Evolutionary conservation across 305 asterid species (phyloP), one percentile per base, ranked within the genome.

Genomic region (Striga hermonthica): DNA sequence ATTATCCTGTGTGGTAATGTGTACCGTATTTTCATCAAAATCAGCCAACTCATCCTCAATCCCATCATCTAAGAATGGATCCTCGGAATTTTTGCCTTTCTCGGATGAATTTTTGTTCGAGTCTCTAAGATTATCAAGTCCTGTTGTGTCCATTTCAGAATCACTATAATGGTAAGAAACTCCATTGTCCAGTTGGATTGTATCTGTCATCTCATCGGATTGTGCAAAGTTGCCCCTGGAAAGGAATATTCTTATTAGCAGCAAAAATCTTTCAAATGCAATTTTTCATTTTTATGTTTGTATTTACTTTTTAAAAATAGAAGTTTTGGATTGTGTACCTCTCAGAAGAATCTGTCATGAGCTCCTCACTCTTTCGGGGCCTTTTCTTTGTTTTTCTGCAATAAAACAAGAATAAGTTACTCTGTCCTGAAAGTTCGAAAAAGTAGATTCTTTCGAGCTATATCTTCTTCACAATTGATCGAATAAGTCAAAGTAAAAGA

Each of bases 341-440:
- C 64, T 69, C 73, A 65, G 43, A 49, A 38, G 75, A 71, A 40
- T 69, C 75, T 11, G 63, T 65, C 64, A 55, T 66, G 53, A 35
- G 64, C 73, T 75, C 77, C 63, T 74, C 72, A 37, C 56, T 68
- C 60, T 74, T 66, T 1, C 16, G 54, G 5, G 66, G 39, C 60
- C 12, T 43, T 80, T 74, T 78, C 78, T 75, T 82, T 36, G 79
- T 79, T 80, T 84, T 85, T 55, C 96, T 86, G 82, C 65, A 73
- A 37, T 16, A 64, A 52, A 36, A 52, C 31, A 65, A 40, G 55
- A 49, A 15, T 45, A 41, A 65, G 37, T 11, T 7, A 44, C n/a
- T 5, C 6, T 48, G 14, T 7, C 12, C 22, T n/a, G 7, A 14
- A 48, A 11, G 4, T n/a, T 4, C 54, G 14, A 48, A 4, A 15